phyloP scores from a whole-genome alignment of 345 rosid species.

The Sonneratia alba region DNA sequence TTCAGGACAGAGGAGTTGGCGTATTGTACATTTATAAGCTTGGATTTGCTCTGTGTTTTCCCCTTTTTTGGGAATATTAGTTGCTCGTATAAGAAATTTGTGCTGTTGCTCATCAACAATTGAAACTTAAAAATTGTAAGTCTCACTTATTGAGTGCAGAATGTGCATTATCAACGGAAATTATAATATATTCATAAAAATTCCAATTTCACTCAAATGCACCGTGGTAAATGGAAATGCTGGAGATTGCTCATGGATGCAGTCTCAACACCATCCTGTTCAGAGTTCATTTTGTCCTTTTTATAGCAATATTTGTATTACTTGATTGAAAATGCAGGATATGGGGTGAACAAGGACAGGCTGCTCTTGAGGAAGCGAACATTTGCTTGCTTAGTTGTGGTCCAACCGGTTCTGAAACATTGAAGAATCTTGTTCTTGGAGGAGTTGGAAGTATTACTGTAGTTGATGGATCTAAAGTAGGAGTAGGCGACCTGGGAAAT shows the following conservation, averaged over 20 bases:
- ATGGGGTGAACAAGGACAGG: conserved; percentile 96
- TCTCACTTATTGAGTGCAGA: background rate
- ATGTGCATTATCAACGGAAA: background rate
- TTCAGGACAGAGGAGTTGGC: background rate
- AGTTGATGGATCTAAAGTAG: conserved; percentile 89
- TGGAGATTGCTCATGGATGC: background rate
- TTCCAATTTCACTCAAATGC: background rate
- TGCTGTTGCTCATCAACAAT: background rate
- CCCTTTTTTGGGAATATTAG: background rate
- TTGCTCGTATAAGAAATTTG: background rate
- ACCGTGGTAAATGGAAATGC: background rate
- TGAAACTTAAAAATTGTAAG: background rate
- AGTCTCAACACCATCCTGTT: background rate
- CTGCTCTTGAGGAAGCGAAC: conserved; percentile 78
- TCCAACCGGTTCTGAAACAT: conserved; percentile 92
- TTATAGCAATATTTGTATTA: background rate
- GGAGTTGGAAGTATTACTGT: conserved; percentile 90
- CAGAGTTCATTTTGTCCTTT: background rate
- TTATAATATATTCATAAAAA: background rate
- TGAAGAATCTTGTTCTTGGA: conserved; percentile 94
- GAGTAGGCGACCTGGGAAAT: conserved; percentile 86
- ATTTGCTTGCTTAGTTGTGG: conserved; percentile 95
- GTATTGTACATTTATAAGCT: background rate
- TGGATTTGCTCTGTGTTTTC: background rate
- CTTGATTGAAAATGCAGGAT: conserved; percentile 43